Evolutionary conservation across 2,329 filamentous ascomycete genomes (phyloP), one percentile per base, ranked within the genome.

Genomic region (Fusarium sp.): DNA sequence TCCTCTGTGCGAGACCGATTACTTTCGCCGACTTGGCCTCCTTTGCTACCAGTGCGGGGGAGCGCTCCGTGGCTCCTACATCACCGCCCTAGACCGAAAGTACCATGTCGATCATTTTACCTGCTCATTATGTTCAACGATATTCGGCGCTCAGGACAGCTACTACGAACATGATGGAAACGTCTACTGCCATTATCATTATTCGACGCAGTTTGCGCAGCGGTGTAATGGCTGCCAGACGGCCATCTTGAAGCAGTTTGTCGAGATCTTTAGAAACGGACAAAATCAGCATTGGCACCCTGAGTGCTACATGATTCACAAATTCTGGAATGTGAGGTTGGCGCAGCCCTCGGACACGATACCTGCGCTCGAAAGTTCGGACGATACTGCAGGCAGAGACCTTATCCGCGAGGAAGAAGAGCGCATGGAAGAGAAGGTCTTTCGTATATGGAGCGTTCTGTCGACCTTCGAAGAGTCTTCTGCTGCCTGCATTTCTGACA

Each of bases 271-370:
- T 82, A 92, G 96, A 75, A 98, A 98, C 81, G 95, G 95, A 4
- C 93, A 97, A 80, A 98, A 98, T 79, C 96, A 99, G 78, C 96
- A 99, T 80, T 99, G 96, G 96, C 96, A 99, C 79, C 96, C 96
- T 4, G 96, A 99, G 82, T 99, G 96, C 82, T 99, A 99, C 82
- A 99, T 99, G 96, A 99, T 99, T 70, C 96, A 99, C 84, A 99
- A 99, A 78, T 99, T 98, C 82, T 99, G 96, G 96, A 99, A 98
- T 79, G 96, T 99, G 65, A 91, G 96, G 55, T 85, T 99, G 40
- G 90, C 90, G 14, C 87, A 90, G 30, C 85, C 88, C 14, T 86
- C 87, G 42, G 86, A 90, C 62, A 78, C 85, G 38, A 83, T 86
- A 61, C 81, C 80, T 33, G 71, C 81, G 23, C 78, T 82, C n/a